phyloP scores from a whole-genome alignment of 108 stramenopile genomes.

The Stephanodiscus minutulus region DNA sequence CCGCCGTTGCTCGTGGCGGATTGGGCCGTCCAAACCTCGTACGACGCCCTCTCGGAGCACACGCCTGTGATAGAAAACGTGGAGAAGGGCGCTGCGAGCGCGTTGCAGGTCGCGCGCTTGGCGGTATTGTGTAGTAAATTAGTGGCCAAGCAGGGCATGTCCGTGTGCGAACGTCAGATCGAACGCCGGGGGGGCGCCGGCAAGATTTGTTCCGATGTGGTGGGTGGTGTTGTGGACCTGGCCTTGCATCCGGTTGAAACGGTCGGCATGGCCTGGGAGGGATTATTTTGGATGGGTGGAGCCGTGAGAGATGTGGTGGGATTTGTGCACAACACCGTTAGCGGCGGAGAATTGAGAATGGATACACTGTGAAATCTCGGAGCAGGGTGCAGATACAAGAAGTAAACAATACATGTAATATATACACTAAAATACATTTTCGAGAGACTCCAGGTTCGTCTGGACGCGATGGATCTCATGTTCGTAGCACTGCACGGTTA shows the following conservation, averaged over 20 bases:
- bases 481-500: too few relatives aligned
- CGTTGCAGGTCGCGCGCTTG: constrained; percentile 62
- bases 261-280: constrained; percentile 62
- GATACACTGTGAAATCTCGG: constrained; percentile 11
- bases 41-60: constrained; percentile 58
- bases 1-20: constrained; percentile 65
- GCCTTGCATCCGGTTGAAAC: constrained; percentile 80
- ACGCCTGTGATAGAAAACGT: constrained; percentile 52
- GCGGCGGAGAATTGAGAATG: constrained; percentile 18
- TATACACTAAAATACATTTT: too few relatives aligned
- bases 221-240: constrained; percentile 60
- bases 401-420: not conserved
- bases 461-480: too few relatives aligned
- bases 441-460: too few relatives aligned
- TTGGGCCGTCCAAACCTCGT: constrained; percentile 63
- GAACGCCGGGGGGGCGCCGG: constrained; percentile 74
- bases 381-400: not conserved
- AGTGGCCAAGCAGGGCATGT: constrained; percentile 57
- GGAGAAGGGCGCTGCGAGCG: constrained; percentile 69
- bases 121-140: constrained; percentile 55
- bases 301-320: constrained; percentile 38
- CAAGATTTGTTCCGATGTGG: constrained; percentile 56
- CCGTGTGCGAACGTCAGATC: constrained; percentile 68
- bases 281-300: constrained; percentile 58
- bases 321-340: constrained; percentile 38